Conservation (phyloP, 352 stramenopile genomes). For the Phytophthora hybrid region DNA sequence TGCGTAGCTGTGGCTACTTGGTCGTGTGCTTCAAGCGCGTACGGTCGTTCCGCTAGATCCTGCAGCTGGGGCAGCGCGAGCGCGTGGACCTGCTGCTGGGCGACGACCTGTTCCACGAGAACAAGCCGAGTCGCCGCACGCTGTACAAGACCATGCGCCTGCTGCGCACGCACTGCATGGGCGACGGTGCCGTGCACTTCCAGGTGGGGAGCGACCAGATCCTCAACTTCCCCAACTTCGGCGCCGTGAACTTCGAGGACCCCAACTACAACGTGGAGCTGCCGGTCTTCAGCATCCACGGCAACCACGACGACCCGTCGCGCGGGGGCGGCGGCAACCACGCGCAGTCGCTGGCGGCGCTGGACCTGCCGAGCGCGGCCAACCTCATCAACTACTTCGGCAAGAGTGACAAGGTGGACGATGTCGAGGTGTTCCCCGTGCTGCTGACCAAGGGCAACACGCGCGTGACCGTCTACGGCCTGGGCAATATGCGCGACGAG, state of each 20-base stretch:
- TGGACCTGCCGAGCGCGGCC: constrained; percentile 86
- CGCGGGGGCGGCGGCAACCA: constrained; percentile 80
- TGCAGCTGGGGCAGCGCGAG: constrained; percentile 65
- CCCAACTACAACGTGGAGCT: constrained; percentile 95
- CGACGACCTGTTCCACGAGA: constrained; percentile 99
- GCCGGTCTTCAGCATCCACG: constrained; percentile 99
- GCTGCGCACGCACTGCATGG: constrained; percentile 96
- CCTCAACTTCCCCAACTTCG: constrained; percentile 91
- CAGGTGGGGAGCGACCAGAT: constrained; percentile 93
- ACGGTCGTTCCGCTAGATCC: constrained; percentile 88
- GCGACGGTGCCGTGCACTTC: constrained; percentile 82
- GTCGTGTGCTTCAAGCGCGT: constrained; percentile 64
- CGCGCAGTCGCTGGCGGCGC: constrained; percentile 90
- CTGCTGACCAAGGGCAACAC: constrained; percentile 96
- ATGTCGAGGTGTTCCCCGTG: constrained; percentile 96
- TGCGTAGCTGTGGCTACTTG: constrained; percentile 53
- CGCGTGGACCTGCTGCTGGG: constrained; percentile 94
- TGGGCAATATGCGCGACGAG: constrained; percentile 99
- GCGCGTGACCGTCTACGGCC: constrained; percentile 97
- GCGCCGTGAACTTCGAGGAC: constrained; percentile 98
- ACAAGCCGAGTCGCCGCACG: constrained; percentile 97
- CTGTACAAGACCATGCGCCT: constrained; percentile 98
- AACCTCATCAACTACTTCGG: constrained; percentile 98
- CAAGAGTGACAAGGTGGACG: constrained; percentile 92
- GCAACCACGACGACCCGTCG: constrained; percentile 99